phyloP scores from a whole-genome alignment of 441 rosid species.

The Raphanus hybrid region DNA sequence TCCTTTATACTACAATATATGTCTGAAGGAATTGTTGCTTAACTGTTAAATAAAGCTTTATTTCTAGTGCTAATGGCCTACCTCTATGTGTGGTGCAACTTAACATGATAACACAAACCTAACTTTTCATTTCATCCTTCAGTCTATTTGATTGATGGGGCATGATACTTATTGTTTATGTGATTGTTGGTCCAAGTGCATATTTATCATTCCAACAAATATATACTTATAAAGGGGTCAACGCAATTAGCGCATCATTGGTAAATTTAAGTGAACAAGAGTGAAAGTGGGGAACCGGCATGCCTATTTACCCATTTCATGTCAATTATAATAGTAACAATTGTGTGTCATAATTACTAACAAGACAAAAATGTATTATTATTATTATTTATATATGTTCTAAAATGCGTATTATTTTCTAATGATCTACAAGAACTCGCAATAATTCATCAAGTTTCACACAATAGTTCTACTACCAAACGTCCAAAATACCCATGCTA shows the following conservation, averaged over 20 bases:
- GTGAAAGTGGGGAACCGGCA: neutral
- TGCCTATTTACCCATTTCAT: neutral
- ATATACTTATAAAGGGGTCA: neutral
- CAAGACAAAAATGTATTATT: neutral
- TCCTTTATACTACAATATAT: slow-evolving; percentile 12
- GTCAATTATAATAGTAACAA: neutral
- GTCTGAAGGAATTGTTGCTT: slow-evolving; percentile 1
- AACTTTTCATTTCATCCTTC: slow-evolving; percentile 25
- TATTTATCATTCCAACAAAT: slow-evolving; percentile 1
- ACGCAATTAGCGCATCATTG: neutral
- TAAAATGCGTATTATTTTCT: neutral
- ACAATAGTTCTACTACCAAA: neutral
- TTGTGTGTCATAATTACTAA: slow-evolving; percentile 21
- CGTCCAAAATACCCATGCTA: slow-evolving; percentile 8
- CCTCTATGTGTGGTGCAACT: slow-evolving; percentile 34
- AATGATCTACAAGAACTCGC: neutral
- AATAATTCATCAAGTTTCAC: neutral
- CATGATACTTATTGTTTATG: neutral
- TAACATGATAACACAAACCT: slow-evolving; percentile 33
- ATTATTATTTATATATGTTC: neutral
- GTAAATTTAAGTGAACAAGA: neutral
- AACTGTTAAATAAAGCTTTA: slow-evolving; percentile 14
- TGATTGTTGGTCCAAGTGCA: neutral
- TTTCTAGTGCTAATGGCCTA: slow-evolving; percentile 31
- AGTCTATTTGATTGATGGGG: slow-evolving; percentile 2